These are phyloP conservation scores for Dactylellina cionopaga DNA, from an alignment of 2,329 filamentous ascomycete genomes.

Conservation along the genomic window DNA sequence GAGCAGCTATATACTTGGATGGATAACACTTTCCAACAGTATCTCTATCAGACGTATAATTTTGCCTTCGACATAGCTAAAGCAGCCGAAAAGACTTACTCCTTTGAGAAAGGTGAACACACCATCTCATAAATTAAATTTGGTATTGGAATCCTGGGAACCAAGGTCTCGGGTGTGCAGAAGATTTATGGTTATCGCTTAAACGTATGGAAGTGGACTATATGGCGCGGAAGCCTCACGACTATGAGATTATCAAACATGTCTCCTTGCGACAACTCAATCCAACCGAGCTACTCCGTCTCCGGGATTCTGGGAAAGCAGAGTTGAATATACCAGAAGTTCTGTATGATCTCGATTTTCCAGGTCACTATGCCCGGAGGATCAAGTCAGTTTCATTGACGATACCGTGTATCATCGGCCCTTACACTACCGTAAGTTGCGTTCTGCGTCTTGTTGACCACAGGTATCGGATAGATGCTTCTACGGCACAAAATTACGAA, in stretches of 20 bases:
- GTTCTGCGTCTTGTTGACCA: constrained; percentile 54
- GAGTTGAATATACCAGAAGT: constrained; percentile 59
- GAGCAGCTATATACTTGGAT: constrained; percentile 32
- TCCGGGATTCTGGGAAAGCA: constrained; percentile 54
- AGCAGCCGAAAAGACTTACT: constrained; percentile 16
- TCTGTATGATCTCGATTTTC: constrained; percentile 62
- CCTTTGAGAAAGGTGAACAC: constrained; percentile 9
- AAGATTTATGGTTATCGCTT: constrained; percentile 56
- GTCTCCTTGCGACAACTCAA: constrained; percentile 58
- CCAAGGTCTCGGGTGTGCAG: constrained; percentile 59
- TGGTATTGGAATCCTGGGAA: constrained; percentile 59
- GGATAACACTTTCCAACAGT: neutral
- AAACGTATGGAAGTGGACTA: constrained; percentile 57
- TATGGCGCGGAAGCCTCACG: constrained; percentile 55
- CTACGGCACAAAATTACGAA: neutral
- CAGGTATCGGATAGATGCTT: constrained; percentile 1
- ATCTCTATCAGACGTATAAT: constrained; percentile 13
- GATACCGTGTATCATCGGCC: constrained; percentile 58
- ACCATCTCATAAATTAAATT: neutral
- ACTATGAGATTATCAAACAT: constrained; percentile 58
- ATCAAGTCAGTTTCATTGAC: constrained; percentile 59
- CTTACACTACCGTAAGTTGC: constrained; percentile 57
- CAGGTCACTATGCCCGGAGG: constrained; percentile 61
- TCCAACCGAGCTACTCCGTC: constrained; percentile 56
- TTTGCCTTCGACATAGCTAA: constrained; percentile 23